Evolutionary conservation across 768 basidiomycete species (phyloP).

Genomic region (Pholiota microspora): DNA sequence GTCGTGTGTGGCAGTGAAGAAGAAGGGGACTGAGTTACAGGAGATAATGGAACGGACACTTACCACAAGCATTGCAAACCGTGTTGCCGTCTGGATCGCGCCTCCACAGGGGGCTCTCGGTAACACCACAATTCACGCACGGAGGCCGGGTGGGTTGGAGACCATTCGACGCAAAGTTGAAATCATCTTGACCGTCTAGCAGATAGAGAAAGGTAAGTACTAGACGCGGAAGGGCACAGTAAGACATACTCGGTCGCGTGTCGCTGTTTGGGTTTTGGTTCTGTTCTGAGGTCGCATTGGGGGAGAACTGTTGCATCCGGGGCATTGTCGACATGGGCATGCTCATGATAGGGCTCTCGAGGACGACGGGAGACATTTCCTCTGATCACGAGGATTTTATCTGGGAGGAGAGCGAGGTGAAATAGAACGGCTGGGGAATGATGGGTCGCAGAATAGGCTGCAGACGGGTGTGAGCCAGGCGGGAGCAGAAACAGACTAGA

Average conservation of each 20-base stretch:
- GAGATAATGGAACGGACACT: constrained; percentile 36
- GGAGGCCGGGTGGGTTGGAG: constrained; percentile 39
- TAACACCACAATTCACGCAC: constrained; percentile 77
- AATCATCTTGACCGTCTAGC: constrained; percentile 25
- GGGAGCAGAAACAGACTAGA: constrained; percentile 4
- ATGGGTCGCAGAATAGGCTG: constrained; percentile 1
- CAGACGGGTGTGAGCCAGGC: constrained; percentile 1
- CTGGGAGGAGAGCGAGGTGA: constrained; percentile 4
- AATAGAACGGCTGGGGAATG: constrained; percentile 8
- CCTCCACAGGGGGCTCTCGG: constrained; percentile 81
- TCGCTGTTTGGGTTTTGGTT: constrained; percentile 20
- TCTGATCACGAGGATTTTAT: constrained; percentile 12
- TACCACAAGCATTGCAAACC: constrained; percentile 90
- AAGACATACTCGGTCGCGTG: constrained; percentile 24
- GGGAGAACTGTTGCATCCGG: constrained; percentile 45
- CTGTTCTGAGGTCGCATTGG: constrained; percentile 20
- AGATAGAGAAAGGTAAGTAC: constrained; percentile 2
- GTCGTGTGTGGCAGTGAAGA: constrained; percentile 1
- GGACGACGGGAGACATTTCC: constrained; percentile 56
- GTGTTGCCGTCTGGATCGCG: constrained; percentile 79
- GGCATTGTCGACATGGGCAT: constrained; percentile 48
- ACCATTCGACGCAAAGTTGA: constrained; percentile 22
- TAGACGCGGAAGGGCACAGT: neutral
- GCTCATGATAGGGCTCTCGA: constrained; percentile 51
- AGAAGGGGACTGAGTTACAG: constrained; percentile 13